These are phyloP conservation scores for Hymenoscyphus infarciens DNA, from an alignment of 2,329 filamentous ascomycete genomes.

Conservation along the genomic window DNA sequence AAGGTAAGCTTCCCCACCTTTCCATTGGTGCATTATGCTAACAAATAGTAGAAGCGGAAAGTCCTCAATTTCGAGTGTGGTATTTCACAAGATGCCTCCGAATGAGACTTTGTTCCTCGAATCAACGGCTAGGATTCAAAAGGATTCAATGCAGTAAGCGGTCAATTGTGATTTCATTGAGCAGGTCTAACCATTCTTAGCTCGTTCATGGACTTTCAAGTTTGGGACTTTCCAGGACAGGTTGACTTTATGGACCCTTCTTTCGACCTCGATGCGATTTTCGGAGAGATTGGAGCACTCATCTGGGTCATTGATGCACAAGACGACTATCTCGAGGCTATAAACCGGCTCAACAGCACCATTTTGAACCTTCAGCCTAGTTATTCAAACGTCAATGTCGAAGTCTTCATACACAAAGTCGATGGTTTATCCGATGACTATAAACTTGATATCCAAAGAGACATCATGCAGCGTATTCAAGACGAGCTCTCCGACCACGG, in stretches of 20 bases:
- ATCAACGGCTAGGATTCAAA: constrained; percentile 90
- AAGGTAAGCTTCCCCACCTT: constrained; percentile 55
- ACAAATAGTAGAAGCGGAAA: constrained; percentile 75
- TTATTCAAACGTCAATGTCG: constrained; percentile 92
- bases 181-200: constrained; percentile 43
- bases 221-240: constrained; percentile 96
- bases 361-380: constrained; percentile 84
- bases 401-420: constrained; percentile 98
- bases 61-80: constrained; percentile 95
- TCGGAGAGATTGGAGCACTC: constrained; percentile 87
- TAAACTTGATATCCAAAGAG: constrained; percentile 90
- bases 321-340: constrained; percentile 93
- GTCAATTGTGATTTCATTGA: not conserved
- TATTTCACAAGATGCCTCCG: constrained; percentile 97
- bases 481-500: constrained; percentile 93
- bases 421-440: constrained; percentile 97
- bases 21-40: constrained; percentile 14
- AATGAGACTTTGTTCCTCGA: constrained; percentile 95
- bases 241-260: constrained; percentile 86
- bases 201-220: constrained; percentile 98
- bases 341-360: constrained; percentile 80
- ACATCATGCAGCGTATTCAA: constrained; percentile 93
- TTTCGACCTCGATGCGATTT: constrained; percentile 90
- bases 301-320: constrained; percentile 99
- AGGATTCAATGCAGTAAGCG: constrained; percentile 88